Base-by-base conservation (phyloP, 2,329 filamentous ascomycete genomes). In the Diaporthe citriasiana region DNA sequence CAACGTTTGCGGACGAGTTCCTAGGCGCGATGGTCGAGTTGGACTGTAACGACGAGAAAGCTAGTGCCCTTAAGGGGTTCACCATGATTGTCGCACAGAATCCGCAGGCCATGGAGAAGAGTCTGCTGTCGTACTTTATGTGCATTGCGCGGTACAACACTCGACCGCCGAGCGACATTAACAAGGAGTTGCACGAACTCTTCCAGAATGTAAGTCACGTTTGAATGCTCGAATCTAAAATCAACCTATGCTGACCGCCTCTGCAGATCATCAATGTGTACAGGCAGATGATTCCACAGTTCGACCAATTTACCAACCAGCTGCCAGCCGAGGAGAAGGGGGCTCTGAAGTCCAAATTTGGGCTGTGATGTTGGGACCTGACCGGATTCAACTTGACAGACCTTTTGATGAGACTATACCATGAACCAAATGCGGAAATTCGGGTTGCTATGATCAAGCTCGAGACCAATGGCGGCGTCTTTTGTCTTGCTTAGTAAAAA, bases 21-120 rank as follows among this genome's bases (percentile, higher is more conserved):
- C 84, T 99, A 71, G 88, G 87, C 69, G 91, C 93, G 3, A 97
- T 99, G 89, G 90, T 91, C 75, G 93, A 95, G 76, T 93, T 98
- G 42, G 93, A 95, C 70, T 93, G 94, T 79, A 96, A 95, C 3
- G 94, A 97, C 75, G 97, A 99, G 84, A 99, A 99, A 85, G 95
- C 94, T 0, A 95, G 95, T 35, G 96, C 97, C 0, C 94, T 98
- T 82, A 92, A 94, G 79, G 97, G 97, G 0, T 98, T 99, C 84
- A 94, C 94, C 71, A 89, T 93, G 78, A 89, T 97, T 63, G 93
- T 98, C 4, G 89, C 93, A 76, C 91, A 92, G 80, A 98, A 98
- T 79, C 97, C 97, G 0, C 91, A 95, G 80, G 95, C 95, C 2
- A 96, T 99, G 91, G 97, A 98, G 84, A 93, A 93, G 78, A 93